Evolutionary conservation across 345 rosid species (phyloP), one percentile per base, ranked within the genome.

Genomic region (Syzygium aqueum): DNA sequence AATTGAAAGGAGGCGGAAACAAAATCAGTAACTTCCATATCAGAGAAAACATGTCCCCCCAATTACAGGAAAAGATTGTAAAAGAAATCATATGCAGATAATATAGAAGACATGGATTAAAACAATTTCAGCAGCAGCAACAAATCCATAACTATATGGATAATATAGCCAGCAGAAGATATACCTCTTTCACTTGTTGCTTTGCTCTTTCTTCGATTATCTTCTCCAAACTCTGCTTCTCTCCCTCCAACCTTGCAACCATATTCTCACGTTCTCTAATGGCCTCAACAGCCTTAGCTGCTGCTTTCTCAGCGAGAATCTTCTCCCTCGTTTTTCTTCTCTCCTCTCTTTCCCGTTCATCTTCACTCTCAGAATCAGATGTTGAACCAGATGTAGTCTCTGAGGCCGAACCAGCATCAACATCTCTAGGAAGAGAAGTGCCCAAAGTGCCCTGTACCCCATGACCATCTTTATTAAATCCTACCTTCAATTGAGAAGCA

Each of bases 241-340:
- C 98, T 25, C 99, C 99, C 90, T 97, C 98, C 87, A 96, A 92
- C 91, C 94, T 94, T 51, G 99, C 99, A 87, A 96, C 95, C 91
- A 89, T 86, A 90, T 97, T 94, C 90, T 97, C 99, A 83, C 93
- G 93, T 90, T 96, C 98, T 93, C 93, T 95, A 87, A 96, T 94
- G 65, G 92, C 95, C 83, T 90, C 95, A 56, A 89, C 92, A 87
- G 97, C 96, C 92, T 94, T 96, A 87, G 96, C 95, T 43, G 97
- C 97, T 40, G 93, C 95, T 91, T 89, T 92, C 92, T 96, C 98
- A 85, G 98, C 94, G 84, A 96, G 92, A 89, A 95, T 85, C 91
- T 91, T 91, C 93, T 95, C 94, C 90, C 94, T 93, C 88, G 92
- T 93, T 87, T 88, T 92, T 91, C 93, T 94, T 89, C 95, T 93